Evolutionary conservation across 1,284 basidiomycete species (phyloP).

Genomic region (Ustilago vetiveriae): DNA sequence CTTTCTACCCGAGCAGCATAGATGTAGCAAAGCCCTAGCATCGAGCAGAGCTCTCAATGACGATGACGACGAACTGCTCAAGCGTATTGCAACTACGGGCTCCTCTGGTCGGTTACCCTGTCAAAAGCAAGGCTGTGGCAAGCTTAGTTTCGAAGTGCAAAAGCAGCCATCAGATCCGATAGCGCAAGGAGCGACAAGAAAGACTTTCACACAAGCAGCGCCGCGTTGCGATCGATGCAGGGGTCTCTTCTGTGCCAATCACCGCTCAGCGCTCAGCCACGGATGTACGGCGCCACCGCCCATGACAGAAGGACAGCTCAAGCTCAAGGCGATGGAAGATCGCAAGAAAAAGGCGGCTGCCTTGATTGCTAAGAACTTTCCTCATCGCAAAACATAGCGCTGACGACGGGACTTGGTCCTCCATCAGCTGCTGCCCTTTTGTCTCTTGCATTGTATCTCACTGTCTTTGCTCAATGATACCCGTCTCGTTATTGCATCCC

Average conservation of each 20-base stretch:
- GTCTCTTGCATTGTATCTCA: too few relatives aligned
- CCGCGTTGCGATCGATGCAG: conserved; percentile 55
- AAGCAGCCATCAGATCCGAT: not conserved
- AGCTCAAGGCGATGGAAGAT: conserved; percentile 50
- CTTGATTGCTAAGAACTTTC: conserved; percentile 55
- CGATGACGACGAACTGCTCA: conserved; percentile 40
- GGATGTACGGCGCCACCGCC: conserved; percentile 50
- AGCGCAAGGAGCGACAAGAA: conserved; percentile 1
- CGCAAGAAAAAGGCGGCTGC: conserved; percentile 58
- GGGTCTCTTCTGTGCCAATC: conserved; percentile 51
- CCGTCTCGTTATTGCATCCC: too few relatives aligned
- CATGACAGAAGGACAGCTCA: conserved; percentile 52
- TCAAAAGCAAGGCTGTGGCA: conserved; percentile 54
- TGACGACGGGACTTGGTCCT: not conserved
- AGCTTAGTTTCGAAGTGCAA: conserved; percentile 48
- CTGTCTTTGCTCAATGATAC: too few relatives aligned
- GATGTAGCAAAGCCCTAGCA: conserved; percentile 36
- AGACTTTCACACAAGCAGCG: conserved; percentile 44
- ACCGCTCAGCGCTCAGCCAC: conserved; percentile 46
- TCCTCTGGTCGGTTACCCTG: conserved; percentile 48
- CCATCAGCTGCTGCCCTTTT: too few relatives aligned
- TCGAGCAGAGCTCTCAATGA: conserved; percentile 34
- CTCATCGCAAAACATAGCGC: conserved; percentile 40
- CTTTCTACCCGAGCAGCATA: conserved; percentile 51
- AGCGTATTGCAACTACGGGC: conserved; percentile 15